These are phyloP conservation scores for Achlya hypogyna DNA, from an alignment of 352 stramenopile species.

Conservation along the genomic window DNA sequence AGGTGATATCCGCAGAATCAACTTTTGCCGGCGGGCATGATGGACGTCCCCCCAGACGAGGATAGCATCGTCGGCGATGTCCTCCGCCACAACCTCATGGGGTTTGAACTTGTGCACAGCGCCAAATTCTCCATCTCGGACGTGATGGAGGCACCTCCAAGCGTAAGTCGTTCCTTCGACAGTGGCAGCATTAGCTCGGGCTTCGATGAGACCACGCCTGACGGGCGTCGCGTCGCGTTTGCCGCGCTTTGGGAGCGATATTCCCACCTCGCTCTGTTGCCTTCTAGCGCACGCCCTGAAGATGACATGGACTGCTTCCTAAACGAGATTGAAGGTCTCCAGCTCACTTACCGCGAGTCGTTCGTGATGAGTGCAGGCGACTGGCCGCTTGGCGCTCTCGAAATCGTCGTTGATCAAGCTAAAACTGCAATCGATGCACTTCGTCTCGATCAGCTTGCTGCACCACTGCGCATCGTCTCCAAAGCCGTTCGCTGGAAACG, in stretches of 20 bases:
- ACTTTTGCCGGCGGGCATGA: no score
- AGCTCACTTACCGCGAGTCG: neutral
- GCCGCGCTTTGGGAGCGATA: neutral
- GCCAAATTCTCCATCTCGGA: neutral
- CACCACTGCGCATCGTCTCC: neutral
- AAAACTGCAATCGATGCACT: no score
- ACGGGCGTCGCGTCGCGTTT: neutral
- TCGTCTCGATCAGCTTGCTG: neutral
- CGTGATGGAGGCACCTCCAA: neutral
- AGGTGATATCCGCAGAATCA: no score
- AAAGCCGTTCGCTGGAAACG: constrained; percentile 14
- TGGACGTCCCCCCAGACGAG: no score
- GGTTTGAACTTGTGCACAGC: neutral
- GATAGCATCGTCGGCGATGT: neutral
- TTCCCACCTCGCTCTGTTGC: neutral
- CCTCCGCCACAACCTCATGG: neutral
- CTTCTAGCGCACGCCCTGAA: neutral
- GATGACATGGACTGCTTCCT: neutral
- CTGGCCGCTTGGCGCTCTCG: constrained; percentile 11
- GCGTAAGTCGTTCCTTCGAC: neutral
- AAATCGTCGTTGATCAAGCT: neutral
- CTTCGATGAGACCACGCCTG: neutral
- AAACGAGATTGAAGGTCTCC: constrained; percentile 1
- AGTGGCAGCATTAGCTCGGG: neutral
- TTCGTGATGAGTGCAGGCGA: constrained; percentile 2